These are phyloP conservation scores for Penicillium freii DNA, from an alignment of 2,329 filamentous ascomycete species.

Conservation along the genomic window DNA sequence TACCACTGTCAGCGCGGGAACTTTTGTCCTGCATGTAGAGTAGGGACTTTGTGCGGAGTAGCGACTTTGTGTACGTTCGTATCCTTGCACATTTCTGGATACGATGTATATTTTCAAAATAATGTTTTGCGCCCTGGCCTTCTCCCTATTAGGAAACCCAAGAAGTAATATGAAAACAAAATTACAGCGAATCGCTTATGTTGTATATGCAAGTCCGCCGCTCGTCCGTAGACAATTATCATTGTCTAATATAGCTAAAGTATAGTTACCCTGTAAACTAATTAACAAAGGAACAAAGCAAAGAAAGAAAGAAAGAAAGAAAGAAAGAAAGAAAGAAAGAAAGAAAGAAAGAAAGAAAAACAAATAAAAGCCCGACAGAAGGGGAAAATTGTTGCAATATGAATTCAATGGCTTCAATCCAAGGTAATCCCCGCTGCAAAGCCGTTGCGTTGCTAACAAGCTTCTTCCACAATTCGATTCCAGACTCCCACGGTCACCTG, in stretches of 20 bases:
- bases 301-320: too few relatives aligned
- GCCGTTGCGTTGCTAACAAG: conserved; percentile 9
- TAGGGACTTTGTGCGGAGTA: neutral
- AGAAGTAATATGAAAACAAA: neutral
- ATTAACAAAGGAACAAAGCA: neutral
- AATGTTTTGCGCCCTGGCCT: neutral
- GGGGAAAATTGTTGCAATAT: neutral
- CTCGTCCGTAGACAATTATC: neutral
- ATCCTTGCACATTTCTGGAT: neutral
- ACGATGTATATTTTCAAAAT: neutral
- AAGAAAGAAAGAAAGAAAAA: too few relatives aligned
- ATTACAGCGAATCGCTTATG: neutral
- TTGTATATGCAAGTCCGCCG: neutral
- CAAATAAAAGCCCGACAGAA: neutral
- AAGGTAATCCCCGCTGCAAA: neutral
- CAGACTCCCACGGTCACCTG: neutral
- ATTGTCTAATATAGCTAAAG: neutral
- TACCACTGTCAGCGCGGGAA: conserved; percentile 5
- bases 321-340: too few relatives aligned
- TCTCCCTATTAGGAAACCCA: neutral
- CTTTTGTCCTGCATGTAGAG: conserved; percentile 4
- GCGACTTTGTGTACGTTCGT: neutral
- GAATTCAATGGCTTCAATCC: neutral
- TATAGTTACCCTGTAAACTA: neutral
- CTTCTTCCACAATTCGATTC: conserved; percentile 3